These are phyloP conservation scores for Neoarthrinium moseri DNA, from an alignment of 2,329 filamentous ascomycete genomes.

Conservation along the genomic window DNA sequence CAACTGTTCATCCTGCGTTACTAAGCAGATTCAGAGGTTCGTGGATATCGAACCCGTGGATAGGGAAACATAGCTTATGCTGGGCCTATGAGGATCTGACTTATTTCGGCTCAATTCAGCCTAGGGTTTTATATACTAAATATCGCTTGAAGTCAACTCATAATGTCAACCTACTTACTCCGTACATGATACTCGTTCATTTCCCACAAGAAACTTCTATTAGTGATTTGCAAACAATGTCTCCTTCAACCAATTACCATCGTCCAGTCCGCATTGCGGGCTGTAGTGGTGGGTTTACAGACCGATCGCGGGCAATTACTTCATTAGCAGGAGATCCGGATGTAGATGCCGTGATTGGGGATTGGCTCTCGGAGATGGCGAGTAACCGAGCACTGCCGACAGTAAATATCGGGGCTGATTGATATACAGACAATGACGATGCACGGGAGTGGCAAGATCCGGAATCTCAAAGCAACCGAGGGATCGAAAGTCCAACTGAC, in stretches of 20 bases:
- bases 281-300: conserved; percentile 27
- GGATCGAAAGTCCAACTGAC: neutral
- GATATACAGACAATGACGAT: conserved; percentile 20
- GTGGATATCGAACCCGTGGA: too few relatives aligned
- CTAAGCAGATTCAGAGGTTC: too few relatives aligned
- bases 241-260: neutral
- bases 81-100: too few relatives aligned
- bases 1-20: neutral
- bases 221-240: neutral
- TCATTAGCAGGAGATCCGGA: conserved; percentile 19
- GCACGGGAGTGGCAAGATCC: conserved; percentile 20
- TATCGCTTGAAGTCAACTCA: too few relatives aligned
- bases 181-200: too few relatives aligned
- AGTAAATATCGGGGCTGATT: too few relatives aligned
- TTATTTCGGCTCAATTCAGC: too few relatives aligned
- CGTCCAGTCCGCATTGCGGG: conserved; percentile 28
- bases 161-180: too few relatives aligned
- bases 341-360: conserved; percentile 17
- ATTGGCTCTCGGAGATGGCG: conserved; percentile 17
- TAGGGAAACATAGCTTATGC: too few relatives aligned
- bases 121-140: too few relatives aligned
- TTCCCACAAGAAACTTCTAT: too few relatives aligned
- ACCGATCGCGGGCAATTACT: conserved; percentile 28
- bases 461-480: neutral
- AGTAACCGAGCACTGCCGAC: neutral